Evolutionary conservation across 108 stramenopile genomes (phyloP).

Genomic region (Pseudonitzschia delicatissima): DNA sequence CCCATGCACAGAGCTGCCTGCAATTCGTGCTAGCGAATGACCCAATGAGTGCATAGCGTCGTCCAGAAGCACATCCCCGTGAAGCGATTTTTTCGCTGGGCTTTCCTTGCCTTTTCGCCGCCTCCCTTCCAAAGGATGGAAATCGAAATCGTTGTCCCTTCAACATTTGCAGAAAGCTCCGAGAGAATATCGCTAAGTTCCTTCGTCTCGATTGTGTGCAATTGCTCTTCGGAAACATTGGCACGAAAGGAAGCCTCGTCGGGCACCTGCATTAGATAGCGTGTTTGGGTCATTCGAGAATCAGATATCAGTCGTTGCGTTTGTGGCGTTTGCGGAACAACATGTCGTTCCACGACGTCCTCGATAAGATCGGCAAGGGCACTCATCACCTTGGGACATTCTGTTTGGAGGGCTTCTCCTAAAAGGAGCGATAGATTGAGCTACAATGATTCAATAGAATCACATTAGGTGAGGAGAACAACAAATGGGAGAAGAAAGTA

Average conservation of each 20-base stretch:
- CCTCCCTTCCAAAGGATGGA: slow-evolving; percentile 49
- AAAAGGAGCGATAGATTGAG: slow-evolving; percentile 61
- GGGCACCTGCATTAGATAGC: slow-evolving; percentile 42
- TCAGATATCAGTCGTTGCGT: slow-evolving; percentile 31
- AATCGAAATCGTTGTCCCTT: slow-evolving; percentile 74
- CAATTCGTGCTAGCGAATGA: slow-evolving; percentile 47
- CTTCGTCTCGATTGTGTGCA: slow-evolving; percentile 48
- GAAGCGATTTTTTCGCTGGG: background rate
- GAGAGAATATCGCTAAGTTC: slow-evolving; percentile 49
- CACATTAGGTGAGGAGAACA: slow-evolving; percentile 5
- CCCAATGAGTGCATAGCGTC: slow-evolving; percentile 28
- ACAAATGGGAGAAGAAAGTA: slow-evolving; percentile 27
- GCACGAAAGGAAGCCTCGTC: slow-evolving; percentile 41
- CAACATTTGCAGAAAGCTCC: slow-evolving; percentile 64
- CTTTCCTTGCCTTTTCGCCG: background rate
- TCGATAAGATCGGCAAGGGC: slow-evolving; percentile 74
- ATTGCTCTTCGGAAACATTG: slow-evolving; percentile 33
- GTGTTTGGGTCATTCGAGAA: slow-evolving; percentile 40
- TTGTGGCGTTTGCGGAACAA: slow-evolving; percentile 15
- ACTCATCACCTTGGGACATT: slow-evolving; percentile 57
- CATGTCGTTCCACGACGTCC: slow-evolving; percentile 35
- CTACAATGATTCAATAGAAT: slow-evolving; percentile 30
- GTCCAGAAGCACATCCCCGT: background rate
- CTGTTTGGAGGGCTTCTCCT: slow-evolving; percentile 71
- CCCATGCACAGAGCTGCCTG: slow-evolving; percentile 28